These are phyloP conservation scores for Arctostaphylos glauca DNA, from an alignment of 148 eudicot genomes.

Conservation along the genomic window DNA sequence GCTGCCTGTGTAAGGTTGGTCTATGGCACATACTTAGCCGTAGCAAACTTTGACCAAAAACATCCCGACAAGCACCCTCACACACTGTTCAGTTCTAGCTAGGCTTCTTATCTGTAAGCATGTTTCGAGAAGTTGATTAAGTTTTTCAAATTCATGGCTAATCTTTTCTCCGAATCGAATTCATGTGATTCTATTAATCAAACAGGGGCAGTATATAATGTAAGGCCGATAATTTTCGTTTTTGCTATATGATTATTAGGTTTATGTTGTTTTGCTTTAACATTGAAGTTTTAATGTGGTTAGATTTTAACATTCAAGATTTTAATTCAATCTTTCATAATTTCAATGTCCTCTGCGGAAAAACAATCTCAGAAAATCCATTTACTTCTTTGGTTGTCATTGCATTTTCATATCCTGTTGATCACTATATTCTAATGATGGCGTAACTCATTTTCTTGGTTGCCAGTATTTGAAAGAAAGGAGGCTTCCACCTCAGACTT, in stretches of 20 bases:
- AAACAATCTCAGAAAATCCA: background rate
- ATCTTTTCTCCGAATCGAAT: background rate
- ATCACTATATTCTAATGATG: background rate
- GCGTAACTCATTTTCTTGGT: constrained; percentile 1
- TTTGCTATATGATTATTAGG: background rate
- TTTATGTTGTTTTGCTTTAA: background rate
- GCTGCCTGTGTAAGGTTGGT: background rate
- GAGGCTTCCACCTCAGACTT: constrained; percentile 95
- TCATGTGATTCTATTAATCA: background rate
- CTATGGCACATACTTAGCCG: background rate
- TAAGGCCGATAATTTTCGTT: background rate
- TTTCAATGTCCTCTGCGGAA: background rate
- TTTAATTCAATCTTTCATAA: background rate
- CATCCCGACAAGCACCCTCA: background rate
- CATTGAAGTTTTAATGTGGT: background rate
- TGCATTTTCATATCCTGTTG: background rate
- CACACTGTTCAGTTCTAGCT: background rate
- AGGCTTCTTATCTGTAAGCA: background rate
- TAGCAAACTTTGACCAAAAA: background rate
- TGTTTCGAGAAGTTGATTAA: background rate
- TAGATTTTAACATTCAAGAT: background rate
- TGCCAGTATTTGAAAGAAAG: constrained; percentile 88
- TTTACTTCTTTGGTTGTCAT: constrained; percentile 8
- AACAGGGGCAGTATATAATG: background rate
- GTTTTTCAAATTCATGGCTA: background rate